A percentile compares a stretch with the other conserved stretches of the same genome.
phyloP scores from a whole-genome alignment of 2,329 filamentous ascomycete species.

The Colletotrichum sp. region DNA sequence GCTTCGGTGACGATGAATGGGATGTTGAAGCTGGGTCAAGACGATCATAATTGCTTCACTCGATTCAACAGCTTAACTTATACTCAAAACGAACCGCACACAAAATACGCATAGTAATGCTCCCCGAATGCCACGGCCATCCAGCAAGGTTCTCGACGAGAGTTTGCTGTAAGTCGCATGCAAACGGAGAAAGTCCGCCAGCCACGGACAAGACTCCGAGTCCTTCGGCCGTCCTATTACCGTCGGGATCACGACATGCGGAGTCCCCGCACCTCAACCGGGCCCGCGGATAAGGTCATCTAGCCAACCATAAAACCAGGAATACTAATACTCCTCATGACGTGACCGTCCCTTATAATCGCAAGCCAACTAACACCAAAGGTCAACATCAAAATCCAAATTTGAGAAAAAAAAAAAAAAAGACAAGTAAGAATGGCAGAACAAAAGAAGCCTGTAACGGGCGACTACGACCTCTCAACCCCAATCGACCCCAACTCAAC shows the following conservation, averaged over 20 bases:
- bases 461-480: slow-evolving; percentile 68
- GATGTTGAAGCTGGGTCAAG: neutral
- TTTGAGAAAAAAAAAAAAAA: neutral
- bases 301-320: slow-evolving; percentile 6
- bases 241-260: slow-evolving; percentile 19
- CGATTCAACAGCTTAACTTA: neutral
- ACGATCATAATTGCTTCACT: neutral
- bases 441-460: neutral
- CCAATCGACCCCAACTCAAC: slow-evolving; percentile 51
- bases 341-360: neutral
- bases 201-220: neutral
- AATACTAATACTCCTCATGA: neutral
- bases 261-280: slow-evolving; percentile 3
- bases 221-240: neutral
- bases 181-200: slow-evolving; percentile 5
- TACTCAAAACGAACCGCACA: neutral
- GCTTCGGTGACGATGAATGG: neutral
- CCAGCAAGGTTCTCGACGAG: neutral
- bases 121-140: neutral
- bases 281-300: neutral
- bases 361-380: neutral
- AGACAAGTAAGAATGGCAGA: neutral
- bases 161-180: neutral
- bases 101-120: fast-evolving
- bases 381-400: neutral